Evolutionary conservation across 2,329 filamentous ascomycete species (phyloP), one percentile per base, ranked within the genome.

Genomic region (Colletotrichum scovillei): DNA sequence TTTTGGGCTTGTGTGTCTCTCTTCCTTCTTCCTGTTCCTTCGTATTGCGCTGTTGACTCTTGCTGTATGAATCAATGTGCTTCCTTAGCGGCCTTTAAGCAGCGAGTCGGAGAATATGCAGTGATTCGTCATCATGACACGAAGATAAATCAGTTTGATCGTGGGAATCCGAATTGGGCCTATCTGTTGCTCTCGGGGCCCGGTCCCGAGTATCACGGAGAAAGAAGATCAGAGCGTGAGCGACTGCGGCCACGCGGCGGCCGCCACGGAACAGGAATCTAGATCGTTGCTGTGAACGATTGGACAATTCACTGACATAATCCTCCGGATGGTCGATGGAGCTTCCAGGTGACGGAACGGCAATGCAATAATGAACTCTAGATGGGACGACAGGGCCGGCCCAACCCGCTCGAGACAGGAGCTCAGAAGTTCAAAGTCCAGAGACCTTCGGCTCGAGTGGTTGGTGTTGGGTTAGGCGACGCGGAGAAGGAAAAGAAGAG

Each of bases 321-420:
- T 56, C 53, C 22, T 56, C 22, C 53, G 38, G n/a, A 60, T 32
- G 32, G 32, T 22, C 16, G 19, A 42, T 26, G 57, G 57, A 62
- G 38, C 38, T 14, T 16, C 42, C 11, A 26, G 42, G n/a, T 24
- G 19, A 63, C 30, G 42, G 24, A 11, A 46, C 52, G 56, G 46
- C 42, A 38, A 53, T 56, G 42, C 63, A 56, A 49, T 24, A n/a
- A n/a, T 6, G 35, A 67, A 71, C 46, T 71, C 56, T 35, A 65
- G 14, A 62, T 71, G 63, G 35, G 63, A 67, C 46, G 63, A 67
- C 62, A 46, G n/a, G 42, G 24, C 64, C 56, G 35, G 68, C 38
- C 24, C 11, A 35, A 22, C 19, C 57, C 46, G 56, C 56, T 30
- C 52, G n/a, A 35, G 62, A 35, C 65, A 32, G 38, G 5, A 42